Evolutionary conservation across 148 eudicot species (phyloP), one percentile per base, ranked within the genome.

Genomic region (Chenopodium suecicum): DNA sequence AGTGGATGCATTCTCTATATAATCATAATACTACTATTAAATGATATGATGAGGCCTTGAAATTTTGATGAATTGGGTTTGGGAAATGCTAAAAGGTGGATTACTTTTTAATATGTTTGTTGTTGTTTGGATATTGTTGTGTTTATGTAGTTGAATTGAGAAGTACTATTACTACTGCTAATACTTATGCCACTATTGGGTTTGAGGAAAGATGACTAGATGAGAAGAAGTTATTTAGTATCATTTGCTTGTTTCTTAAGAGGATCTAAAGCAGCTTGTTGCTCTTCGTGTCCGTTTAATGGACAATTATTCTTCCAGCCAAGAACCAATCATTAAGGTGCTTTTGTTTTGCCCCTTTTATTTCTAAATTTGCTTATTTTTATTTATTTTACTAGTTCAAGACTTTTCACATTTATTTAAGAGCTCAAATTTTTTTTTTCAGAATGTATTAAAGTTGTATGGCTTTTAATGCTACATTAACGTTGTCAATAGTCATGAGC

Each of bases 241-340:
- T 86, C 65, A 79, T 31, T 80, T 78, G 76, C 70, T 84, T 79
- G 78, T 83, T 78, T 25, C 52, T 5, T 22, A 62, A 67, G 87
- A 90, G 88, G 81, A 67, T 81, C 76, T 86, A 85, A 88, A 12
- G 25, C 56, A 81, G 62, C 82, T 63, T 79, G 41, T 65, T n/a
- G 44, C 81, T 19, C 20, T 56, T 19, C 4, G 62, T 75, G 85
- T 62, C 84, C 78, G 65, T 71, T 86, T 78, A 85, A 93, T 95
- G 98, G 98, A 92, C 84, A 85, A 87, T 67, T 88, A 89, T 86
- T 92, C 95, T 79, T 93, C 95, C 74, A 96, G 92, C 74, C 97
- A 95, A 80, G 95, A 95, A 74, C 87, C 89, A 20, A 76, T 88
- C 74, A 76, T 92, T 78, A 95, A 95, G 95, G 98, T 94, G 80